phyloP scores from a whole-genome alignment of 73 alveolate species.

The Tetrahymena elliotti region DNA sequence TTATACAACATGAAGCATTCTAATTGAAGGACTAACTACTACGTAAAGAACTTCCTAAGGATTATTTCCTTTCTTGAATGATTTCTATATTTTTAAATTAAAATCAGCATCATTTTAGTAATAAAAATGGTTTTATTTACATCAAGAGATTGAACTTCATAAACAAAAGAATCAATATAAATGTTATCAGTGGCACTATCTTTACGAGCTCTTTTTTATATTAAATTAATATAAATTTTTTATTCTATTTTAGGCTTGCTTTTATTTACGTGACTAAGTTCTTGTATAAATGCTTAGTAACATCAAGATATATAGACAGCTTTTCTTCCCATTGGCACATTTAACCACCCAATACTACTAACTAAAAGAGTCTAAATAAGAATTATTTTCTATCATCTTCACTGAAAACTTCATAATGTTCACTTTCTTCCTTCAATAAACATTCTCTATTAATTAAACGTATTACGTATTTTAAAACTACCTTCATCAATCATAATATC shows the following conservation, averaged over 20 bases:
- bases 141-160: not conserved
- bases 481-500: not conserved
- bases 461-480: not conserved
- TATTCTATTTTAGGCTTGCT: not conserved
- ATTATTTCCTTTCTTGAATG: not conserved
- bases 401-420: slow-evolving; percentile 3
- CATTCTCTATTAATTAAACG: slow-evolving; percentile 15
- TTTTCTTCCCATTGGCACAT: slow-evolving; percentile 34
- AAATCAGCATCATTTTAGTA: not conserved
- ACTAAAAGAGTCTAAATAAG: slow-evolving; percentile 12
- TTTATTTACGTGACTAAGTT: slow-evolving; percentile 2
- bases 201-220: not conserved
- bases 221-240: not conserved
- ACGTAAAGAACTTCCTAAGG: slow-evolving; percentile 20
- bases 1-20: slow-evolving; percentile 11
- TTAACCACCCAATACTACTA: slow-evolving; percentile 17
- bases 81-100: not conserved
- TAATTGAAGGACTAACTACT: slow-evolving; percentile 3
- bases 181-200: slow-evolving; percentile 8
- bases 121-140: not conserved
- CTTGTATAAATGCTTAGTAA: not conserved
- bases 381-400: slow-evolving; percentile 17
- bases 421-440: slow-evolving; percentile 29
- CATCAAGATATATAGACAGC: not conserved
- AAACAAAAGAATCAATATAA: slow-evolving; percentile 3